Percentiles rank a stretch among this genome's conserved stretches.
Evolutionary conservation across 768 basidiomycete genomes (phyloP).

Genomic region (Kondoa malvinella): DNA sequence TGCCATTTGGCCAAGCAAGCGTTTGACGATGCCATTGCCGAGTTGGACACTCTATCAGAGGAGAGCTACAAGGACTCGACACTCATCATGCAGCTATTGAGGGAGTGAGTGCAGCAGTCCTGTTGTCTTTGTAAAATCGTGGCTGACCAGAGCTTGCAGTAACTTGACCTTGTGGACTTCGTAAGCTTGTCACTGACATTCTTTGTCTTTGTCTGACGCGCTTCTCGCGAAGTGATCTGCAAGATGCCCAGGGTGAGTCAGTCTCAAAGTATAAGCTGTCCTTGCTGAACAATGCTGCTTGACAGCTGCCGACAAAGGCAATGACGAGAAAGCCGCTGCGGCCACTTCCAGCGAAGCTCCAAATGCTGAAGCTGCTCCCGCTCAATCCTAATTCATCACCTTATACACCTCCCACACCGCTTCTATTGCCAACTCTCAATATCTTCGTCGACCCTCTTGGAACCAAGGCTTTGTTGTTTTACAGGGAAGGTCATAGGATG

Average conservation of each 20-base stretch:
- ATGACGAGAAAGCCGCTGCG: background rate
- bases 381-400: background rate
- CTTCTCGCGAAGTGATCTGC: background rate
- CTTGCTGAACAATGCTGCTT: background rate
- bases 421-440: too few relatives aligned
- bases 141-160: conserved; percentile 59
- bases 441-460: too few relatives aligned
- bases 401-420: background rate
- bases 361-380: too few relatives aligned
- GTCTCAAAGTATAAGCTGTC: background rate
- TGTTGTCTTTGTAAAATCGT: background rate
- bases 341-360: background rate
- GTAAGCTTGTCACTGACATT: background rate
- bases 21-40: conserved; percentile 96
- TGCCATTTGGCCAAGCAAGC: conserved; percentile 98
- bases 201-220: background rate
- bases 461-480: too few relatives aligned
- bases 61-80: conserved; percentile 99
- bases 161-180: conserved; percentile 90
- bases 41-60: conserved; percentile 95
- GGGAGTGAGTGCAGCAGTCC: background rate
- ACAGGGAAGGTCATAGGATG: too few relatives aligned
- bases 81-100: conserved; percentile 49
- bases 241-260: background rate
- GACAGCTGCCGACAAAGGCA: background rate